Conservation (phyloP, 1,284 basidiomycete genomes). For the Neotropicomus parvogracilis region DNA sequence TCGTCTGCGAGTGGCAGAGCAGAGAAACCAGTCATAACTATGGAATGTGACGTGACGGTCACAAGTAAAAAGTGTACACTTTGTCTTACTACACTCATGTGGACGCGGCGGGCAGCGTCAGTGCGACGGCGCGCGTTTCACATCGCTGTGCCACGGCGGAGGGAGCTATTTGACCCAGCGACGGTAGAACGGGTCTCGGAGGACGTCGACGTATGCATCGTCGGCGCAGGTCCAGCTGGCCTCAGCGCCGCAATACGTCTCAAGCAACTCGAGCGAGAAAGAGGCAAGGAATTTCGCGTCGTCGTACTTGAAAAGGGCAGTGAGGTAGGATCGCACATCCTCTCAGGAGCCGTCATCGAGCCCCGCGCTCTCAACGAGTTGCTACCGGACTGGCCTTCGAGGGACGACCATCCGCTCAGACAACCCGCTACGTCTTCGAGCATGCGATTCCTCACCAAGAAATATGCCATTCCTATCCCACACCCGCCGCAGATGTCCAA, state of each 20-base stretch:
- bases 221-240: constrained; percentile 94
- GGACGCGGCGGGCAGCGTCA: neutral
- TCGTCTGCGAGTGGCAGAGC: constrained; percentile 39
- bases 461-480: constrained; percentile 77
- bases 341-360: constrained; percentile 96
- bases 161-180: constrained; percentile 46
- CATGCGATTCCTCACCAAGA: constrained; percentile 87
- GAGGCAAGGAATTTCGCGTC: constrained; percentile 75
- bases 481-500: constrained; percentile 98
- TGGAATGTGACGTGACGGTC: neutral
- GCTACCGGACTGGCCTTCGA: constrained; percentile 79
- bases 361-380: constrained; percentile 90
- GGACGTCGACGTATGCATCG: constrained; percentile 95
- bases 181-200: constrained; percentile 76
- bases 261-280: constrained; percentile 72
- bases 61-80: no score
- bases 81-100: neutral
- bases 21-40: constrained; percentile 46
- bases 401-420: constrained; percentile 60
- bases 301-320: constrained; percentile 94
- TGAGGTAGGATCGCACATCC: constrained; percentile 92
- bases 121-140: constrained; percentile 30
- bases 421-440: constrained; percentile 77
- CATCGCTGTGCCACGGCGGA: constrained; percentile 24
- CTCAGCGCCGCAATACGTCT: constrained; percentile 94